Evolutionary conservation across 163 green algal species (phyloP).

Genomic region (Chloromonas sp.): DNA sequence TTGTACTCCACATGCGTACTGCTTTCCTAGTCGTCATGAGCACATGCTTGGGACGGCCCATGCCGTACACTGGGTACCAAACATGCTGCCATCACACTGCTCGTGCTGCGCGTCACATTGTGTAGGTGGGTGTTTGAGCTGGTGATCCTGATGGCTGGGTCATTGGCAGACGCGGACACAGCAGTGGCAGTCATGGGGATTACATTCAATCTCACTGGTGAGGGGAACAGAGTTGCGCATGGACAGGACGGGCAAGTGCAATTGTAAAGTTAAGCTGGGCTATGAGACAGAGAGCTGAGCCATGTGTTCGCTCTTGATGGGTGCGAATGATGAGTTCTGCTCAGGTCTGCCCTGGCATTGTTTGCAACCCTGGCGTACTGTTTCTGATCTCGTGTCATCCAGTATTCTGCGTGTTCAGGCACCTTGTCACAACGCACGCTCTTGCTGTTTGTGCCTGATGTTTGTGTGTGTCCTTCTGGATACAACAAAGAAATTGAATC

Average conservation of each 20-base stretch:
- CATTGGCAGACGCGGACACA: slow-evolving; percentile 18
- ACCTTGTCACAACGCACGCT: too few species aligned
- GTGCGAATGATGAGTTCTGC: slow-evolving; percentile 14
- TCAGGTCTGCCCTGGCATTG: slow-evolving; percentile 14
- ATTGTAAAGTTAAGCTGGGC: background rate
- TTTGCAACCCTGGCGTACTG: too few species aligned
- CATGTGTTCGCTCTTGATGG: background rate
- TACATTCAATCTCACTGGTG: background rate
- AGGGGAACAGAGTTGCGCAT: background rate
- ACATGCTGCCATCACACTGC: background rate
- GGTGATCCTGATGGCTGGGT: slow-evolving; percentile 29
- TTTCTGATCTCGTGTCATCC: too few species aligned
- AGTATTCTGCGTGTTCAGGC: too few species aligned
- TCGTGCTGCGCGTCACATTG: background rate
- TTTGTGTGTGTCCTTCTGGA: too few species aligned
- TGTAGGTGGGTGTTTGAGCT: slow-evolving; percentile 25
- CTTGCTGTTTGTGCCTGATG: too few species aligned
- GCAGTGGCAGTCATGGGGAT: slow-evolving; percentile 23
- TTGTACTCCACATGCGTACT: background rate
- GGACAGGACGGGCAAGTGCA: background rate
- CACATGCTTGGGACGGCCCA: background rate
- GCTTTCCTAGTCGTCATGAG: background rate
- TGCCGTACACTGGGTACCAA: background rate
- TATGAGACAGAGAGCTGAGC: background rate
- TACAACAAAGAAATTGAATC: too few species aligned